A percentile compares a stretch with the other conserved stretches of the same genome.
These are phyloP conservation scores for Bryum argenteum DNA, from an alignment of 225 moss, liverwort and hornwort genomes.

Conservation along the genomic window DNA sequence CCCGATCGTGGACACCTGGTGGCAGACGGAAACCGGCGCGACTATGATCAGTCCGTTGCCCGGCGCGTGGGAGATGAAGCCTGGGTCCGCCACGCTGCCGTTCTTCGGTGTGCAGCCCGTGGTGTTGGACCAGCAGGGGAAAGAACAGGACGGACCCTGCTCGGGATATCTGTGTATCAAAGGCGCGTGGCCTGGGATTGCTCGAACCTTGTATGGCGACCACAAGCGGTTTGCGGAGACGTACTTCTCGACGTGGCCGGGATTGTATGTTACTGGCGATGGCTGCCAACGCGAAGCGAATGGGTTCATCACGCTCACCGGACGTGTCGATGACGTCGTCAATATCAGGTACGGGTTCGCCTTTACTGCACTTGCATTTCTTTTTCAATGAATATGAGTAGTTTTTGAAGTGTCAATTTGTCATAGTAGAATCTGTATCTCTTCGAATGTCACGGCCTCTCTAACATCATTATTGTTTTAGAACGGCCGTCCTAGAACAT, in stretches of 20 bases:
- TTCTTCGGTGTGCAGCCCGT: slow-evolving; percentile 86
- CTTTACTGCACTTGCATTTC: background rate
- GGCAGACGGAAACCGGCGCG: slow-evolving; percentile 93
- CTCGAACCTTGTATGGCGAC: slow-evolving; percentile 67
- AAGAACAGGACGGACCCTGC: slow-evolving; percentile 72
- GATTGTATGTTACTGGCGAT: slow-evolving; percentile 72
- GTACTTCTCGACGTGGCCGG: slow-evolving; percentile 71
- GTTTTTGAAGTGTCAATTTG: too few species aligned
- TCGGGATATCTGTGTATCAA: slow-evolving; percentile 72
- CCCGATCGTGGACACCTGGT: slow-evolving; percentile 89
- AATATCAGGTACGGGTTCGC: slow-evolving; percentile 44
- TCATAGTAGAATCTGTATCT: too few species aligned
- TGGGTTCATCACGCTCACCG: slow-evolving; percentile 75
- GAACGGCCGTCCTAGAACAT: too few species aligned
- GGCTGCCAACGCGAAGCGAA: slow-evolving; percentile 72
- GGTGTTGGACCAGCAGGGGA: slow-evolving; percentile 63
- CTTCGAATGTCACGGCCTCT: too few species aligned
- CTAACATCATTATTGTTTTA: too few species aligned
- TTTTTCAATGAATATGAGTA: too few species aligned
- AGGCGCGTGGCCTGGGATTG: slow-evolving; percentile 75
- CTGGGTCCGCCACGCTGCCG: slow-evolving; percentile 82
- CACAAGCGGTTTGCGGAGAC: slow-evolving; percentile 62
- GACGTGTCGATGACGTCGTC: slow-evolving; percentile 77
- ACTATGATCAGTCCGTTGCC: slow-evolving; percentile 81
- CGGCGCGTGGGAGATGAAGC: slow-evolving; percentile 74